Conservation (phyloP, 768 basidiomycete genomes). For the Boletus rex-veris region DNA sequence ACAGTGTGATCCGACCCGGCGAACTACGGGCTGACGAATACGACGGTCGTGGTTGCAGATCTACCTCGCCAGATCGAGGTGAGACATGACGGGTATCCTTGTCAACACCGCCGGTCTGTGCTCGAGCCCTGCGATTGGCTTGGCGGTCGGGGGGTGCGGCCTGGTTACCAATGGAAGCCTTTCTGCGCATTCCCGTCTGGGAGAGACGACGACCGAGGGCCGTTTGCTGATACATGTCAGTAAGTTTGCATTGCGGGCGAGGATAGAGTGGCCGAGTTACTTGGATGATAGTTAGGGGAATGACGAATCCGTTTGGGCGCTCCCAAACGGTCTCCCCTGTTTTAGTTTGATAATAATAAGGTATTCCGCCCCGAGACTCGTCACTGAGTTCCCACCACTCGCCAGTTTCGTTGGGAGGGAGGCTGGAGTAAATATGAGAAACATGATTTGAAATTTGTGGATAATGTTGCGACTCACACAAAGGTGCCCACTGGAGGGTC, state of each 20-base stretch:
- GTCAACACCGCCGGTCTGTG: constrained; percentile 34
- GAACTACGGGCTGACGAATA: constrained; percentile 33
- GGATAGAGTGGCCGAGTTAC: constrained; percentile 35
- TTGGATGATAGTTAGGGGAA: constrained; percentile 87
- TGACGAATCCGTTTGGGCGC: constrained; percentile 84
- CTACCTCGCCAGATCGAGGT: constrained; percentile 25
- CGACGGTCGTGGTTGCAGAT: constrained; percentile 30
- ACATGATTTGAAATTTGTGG: constrained; percentile 14
- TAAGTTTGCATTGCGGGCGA: constrained; percentile 3
- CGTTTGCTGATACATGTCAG: constrained; percentile 50
- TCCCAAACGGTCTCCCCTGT: constrained; percentile 92
- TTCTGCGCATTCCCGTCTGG: constrained; percentile 40
- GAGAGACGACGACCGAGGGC: constrained; percentile 70
- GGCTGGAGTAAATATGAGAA: constrained; percentile 38
- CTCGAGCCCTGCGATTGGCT: constrained; percentile 36
- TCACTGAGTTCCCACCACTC: constrained; percentile 97
- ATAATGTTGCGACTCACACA: constrained; percentile 51
- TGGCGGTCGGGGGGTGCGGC: constrained; percentile 26
- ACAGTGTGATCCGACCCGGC: constrained; percentile 28
- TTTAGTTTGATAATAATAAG: constrained; percentile 94
- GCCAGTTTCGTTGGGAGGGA: constrained; percentile 79
- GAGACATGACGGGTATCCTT: constrained; percentile 32
- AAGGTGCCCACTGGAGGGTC: constrained; percentile 87
- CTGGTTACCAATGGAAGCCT: constrained; percentile 9
- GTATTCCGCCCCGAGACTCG: constrained; percentile 74